Evolutionary conservation across 345 rosid species (phyloP).

Genomic region (Brassica incana): DNA sequence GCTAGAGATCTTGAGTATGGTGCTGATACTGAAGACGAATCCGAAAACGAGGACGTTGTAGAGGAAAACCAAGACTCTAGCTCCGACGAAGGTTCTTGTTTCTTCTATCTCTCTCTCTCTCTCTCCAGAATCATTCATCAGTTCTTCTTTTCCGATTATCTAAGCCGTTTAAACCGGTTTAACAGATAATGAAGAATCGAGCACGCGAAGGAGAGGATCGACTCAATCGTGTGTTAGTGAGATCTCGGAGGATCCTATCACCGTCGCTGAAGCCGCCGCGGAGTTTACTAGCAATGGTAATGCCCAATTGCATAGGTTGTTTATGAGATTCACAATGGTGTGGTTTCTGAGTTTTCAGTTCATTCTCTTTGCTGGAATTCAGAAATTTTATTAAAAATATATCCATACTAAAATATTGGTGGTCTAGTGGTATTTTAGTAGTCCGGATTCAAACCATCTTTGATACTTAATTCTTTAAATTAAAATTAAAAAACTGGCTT

Average conservation of each 20-base stretch:
- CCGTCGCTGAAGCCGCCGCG: constrained; percentile 25
- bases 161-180: constrained; percentile 9
- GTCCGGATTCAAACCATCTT: not conserved
- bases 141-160: constrained; percentile 24
- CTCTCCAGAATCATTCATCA: not conserved
- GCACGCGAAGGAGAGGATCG: constrained; percentile 13
- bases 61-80: constrained; percentile 41
- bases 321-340: constrained; percentile 4
- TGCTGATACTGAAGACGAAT: constrained; percentile 68
- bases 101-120: not conserved
- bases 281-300: constrained; percentile 40
- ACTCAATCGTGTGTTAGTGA: constrained; percentile 35
- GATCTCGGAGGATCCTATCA: constrained; percentile 34
- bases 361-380: constrained; percentile 15
- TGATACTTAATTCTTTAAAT: too few species aligned
- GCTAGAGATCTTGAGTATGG: constrained; percentile 69
- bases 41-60: constrained; percentile 39
- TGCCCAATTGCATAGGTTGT: constrained; percentile 28
- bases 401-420: not conserved
- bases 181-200: constrained; percentile 19
- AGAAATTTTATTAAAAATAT: not conserved
- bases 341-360: not conserved
- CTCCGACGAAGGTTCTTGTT: constrained; percentile 55
- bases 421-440: not conserved
- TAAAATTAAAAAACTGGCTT: too few species aligned